Evolutionary conservation across 768 basidiomycete genomes (phyloP), one percentile per base, ranked within the genome.

Genomic region (Leucosporidium creatinivorum): DNA sequence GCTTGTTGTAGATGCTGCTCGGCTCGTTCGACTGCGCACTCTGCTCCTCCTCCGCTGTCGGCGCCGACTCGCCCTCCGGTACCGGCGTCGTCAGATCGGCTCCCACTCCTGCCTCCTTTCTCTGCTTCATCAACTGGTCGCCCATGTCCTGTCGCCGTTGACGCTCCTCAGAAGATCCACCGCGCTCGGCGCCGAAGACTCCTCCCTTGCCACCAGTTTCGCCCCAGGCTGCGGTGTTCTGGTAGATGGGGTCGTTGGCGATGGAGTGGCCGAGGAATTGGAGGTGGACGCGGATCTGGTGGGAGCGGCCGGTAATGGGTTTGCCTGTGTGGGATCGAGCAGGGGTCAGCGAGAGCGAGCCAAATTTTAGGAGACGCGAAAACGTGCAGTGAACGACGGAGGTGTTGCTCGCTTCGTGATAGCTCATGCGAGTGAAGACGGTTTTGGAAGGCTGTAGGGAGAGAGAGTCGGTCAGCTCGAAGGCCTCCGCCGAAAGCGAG

Each of bases 231-330:
- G 67, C 68, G 0, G 70, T 25, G 67, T 89, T 88, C 23, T 88
- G 87, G 78, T 99, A 99, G 4, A 98, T 83, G 3, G 93, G 90
- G 73, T 98, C 96, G 76, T 99, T 98, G 17, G 91, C 89, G 69
- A 99, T 92, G 0, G 96, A 88, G 76, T 89, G 81, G 1, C 94
- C 96, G 65, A 99, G 84, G 78, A 84, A 97, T 78, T 98, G 96
- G 4, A 99, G 83, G 76, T 99, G 96, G 4, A 99, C 94, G 59
- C 96, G 85, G 66, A 98, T 89, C 78, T 99, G 96, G 79, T 99
- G 96, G 0, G 96, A 96, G 70, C 94, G 84, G 58, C 94, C 94
- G 8, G 96, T 99, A 65, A 89, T 79, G 4, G 94, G 94, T 74
- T 83, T 85, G 78, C 91, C 91, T 91, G 73, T 33, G 39, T 17